Base-by-base conservation (phyloP, 192 early-diverging fungal genomes). In the Podila minutissima region DNA sequence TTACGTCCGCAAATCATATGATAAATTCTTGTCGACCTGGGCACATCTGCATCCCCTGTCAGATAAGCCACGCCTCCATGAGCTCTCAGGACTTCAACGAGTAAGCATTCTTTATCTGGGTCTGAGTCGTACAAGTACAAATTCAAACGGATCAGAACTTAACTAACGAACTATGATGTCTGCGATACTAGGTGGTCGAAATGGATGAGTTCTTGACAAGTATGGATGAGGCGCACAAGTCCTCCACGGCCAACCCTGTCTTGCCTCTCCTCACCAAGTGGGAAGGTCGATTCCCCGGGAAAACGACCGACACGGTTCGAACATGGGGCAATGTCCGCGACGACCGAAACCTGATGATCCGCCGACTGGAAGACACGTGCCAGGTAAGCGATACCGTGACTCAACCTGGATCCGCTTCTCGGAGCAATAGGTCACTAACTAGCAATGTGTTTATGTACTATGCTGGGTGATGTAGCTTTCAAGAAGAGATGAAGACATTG, bases 251-350 rank as follows among this genome's bases (percentile, higher is more conserved):
- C n/a, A 64, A 73, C 55, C 66, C 67, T 0, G 58, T 87, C 50
- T 55, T 63, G 20, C 51, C 67, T 6, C 41, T 75, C 33, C 68
- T 88, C n/a, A 51, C 69, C 0, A 74, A 74, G 22, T 83, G 66
- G 59, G 78, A 48, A 19, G 55, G 46, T 50, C 83, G 88, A 48
- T 90, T 82, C 57, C 91, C 90, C 3, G 85, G 81, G 32, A 57
- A 55, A 7, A 71, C 75, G 13, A 64, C 76, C 11, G 91, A 91
- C 71, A 64, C 83, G 0, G 90, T 93, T 66, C 74, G 84, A 20
- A 78, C 84, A 12, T 94, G 93, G 93, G 83, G 90, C 62, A 90
- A 93, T 66, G 59, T 93, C 24, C 72, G 90, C 29, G 77, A 85
- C 11, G 70, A 73, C 5, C 70, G 92, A 48, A 75, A 84, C 9